Evolutionary conservation across 2,329 filamentous ascomycete genomes (phyloP).

Genomic region (Purpureocillium takamizusanense): DNA sequence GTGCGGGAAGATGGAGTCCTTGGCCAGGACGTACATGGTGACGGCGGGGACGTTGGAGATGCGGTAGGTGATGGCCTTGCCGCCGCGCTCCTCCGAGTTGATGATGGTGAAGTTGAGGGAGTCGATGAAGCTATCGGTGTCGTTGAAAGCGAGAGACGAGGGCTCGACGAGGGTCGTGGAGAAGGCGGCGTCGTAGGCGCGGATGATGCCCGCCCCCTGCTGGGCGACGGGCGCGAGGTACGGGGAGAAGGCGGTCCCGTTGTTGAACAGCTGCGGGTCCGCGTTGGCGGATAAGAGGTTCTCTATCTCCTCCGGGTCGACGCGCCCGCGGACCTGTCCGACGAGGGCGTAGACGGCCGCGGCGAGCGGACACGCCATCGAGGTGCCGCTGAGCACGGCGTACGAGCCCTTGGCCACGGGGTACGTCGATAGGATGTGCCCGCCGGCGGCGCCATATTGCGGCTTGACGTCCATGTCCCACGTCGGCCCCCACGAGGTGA

Average conservation of each 20-base stretch:
- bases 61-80: conserved; percentile 34
- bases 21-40: conserved; percentile 42
- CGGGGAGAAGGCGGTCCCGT: conserved; percentile 17
- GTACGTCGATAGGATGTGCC: conserved; percentile 35
- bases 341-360: conserved; percentile 29
- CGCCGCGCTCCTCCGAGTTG: conserved; percentile 43
- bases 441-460: conserved; percentile 27
- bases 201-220: conserved; percentile 35
- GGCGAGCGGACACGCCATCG: conserved; percentile 35
- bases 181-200: conserved; percentile 46
- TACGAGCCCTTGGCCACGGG: conserved; percentile 26
- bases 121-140: conserved; percentile 41
- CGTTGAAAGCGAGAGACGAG: conserved; percentile 48
- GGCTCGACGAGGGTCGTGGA: conserved; percentile 39
- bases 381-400: conserved; percentile 34
- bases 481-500: conserved; percentile 31
- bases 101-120: conserved; percentile 39
- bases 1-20: too few relatives aligned
- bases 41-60: conserved; percentile 36
- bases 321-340: conserved; percentile 31
- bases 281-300: conserved; percentile 30
- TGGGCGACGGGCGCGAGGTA: conserved; percentile 43
- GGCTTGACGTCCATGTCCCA: conserved; percentile 31
- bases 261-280: conserved; percentile 33
- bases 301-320: conserved; percentile 33